Base-by-base conservation (phyloP, 2,329 filamentous ascomycete genomes). In the Calonectria crousiana region DNA sequence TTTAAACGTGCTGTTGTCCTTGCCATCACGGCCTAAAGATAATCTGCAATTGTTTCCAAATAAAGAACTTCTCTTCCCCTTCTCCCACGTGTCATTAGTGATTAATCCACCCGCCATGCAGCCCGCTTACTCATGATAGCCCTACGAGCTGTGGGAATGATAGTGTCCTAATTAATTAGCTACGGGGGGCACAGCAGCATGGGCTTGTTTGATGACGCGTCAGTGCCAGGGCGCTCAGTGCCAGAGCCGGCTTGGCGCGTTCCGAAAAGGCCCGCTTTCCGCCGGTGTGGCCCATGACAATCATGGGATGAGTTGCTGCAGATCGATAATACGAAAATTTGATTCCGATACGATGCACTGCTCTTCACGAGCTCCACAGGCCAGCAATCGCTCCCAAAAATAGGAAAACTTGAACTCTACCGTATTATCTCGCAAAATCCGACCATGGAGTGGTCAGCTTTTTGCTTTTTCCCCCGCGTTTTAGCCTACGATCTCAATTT, bases 311-410 rank as follows among this genome's bases (percentile, higher is more conserved):
- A 47, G 41, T 10, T 47, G 41, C 20, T 11, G 18, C 41, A n/a
- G 41, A 47, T 47, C 44, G 6, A 47, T 20, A 23, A 47, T 47
- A 23, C 44, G 44, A 47, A 47, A 47, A 47, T n/a, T 23, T n/a
- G 20, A 47, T 47, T 47, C 23, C n/a, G 44, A 13, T 47, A 47
- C n/a, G 44, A 20, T 11, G 76, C 76, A 1, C n/a, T n/a, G n/a
- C n/a, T n/a, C n/a, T n/a, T n/a, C n/a, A n/a, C n/a, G n/a, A n/a
- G n/a, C n/a, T n/a, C n/a, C n/a, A n/a, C n/a, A n/a, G n/a, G n/a
- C n/a, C n/a, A n/a, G n/a, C n/a, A n/a, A n/a, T n/a, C n/a, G n/a
- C 8, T 68, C 71, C 74, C 77, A 80, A 20, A 80, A 74, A 23
- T 80, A n/a, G n/a, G n/a, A n/a, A n/a, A n/a, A n/a, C n/a, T n/a